phyloP scores from a whole-genome alignment of 768 basidiomycete species.

The Rhodotorula sphaerocarpa region DNA sequence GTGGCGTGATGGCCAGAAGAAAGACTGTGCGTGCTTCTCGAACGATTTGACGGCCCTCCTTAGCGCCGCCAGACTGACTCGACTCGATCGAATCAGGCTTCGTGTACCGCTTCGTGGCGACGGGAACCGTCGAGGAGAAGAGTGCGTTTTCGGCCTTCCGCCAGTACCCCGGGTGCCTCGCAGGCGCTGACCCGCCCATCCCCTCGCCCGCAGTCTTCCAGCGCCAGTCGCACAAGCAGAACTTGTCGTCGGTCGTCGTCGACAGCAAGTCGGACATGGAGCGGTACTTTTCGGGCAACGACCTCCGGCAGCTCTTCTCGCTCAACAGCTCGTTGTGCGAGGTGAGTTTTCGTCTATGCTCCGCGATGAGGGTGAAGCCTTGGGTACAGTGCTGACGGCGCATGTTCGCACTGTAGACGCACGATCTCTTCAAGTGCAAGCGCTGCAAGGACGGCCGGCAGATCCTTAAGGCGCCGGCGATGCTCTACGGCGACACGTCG shows the following conservation, averaged over 20 bases:
- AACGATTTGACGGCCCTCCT: too few species aligned
- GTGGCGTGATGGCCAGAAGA: slow-evolving; percentile 99
- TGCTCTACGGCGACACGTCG: slow-evolving; percentile 94
- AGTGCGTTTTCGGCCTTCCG: slow-evolving; percentile 4
- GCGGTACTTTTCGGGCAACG: slow-evolving; percentile 84
- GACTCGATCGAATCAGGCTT: slow-evolving; percentile 56
- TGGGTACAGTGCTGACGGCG: too few species aligned
- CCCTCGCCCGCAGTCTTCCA: slow-evolving; percentile 61
- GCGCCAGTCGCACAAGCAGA: slow-evolving; percentile 89
- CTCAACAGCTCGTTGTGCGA: slow-evolving; percentile 60
- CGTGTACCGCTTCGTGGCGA: slow-evolving; percentile 94
- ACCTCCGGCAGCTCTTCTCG: slow-evolving; percentile 78
- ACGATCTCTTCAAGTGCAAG: slow-evolving; percentile 96
- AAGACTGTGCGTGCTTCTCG: slow-evolving; percentile 68
- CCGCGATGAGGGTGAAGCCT: too few species aligned
- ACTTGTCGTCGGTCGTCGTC: slow-evolving; percentile 93
- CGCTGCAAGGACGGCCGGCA: slow-evolving; percentile 86
- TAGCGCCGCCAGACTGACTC: background rate
- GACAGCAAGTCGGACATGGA: slow-evolving; percentile 94
- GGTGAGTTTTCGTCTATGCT: background rate
- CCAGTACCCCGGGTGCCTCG: background rate
- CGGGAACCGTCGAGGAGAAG: slow-evolving; percentile 43
- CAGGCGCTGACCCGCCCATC: background rate
- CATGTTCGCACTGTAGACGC: too few species aligned
- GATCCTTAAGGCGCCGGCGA: slow-evolving; percentile 65